Base-by-base conservation (phyloP, 495 filamentous ascomycete genomes). In the Penicillium flavigenum region DNA sequence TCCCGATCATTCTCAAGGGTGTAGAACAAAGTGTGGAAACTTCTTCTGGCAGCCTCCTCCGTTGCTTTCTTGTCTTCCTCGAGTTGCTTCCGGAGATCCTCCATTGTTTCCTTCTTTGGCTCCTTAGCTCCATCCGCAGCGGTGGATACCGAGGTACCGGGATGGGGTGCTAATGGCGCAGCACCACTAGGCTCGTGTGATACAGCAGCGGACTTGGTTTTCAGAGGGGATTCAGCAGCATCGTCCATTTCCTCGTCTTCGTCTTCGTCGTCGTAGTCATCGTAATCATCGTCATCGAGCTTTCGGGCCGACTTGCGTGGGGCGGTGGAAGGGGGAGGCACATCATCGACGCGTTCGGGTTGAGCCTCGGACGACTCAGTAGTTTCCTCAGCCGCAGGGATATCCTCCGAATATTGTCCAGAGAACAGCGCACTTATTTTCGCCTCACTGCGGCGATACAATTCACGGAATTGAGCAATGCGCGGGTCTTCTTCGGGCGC, bases 41-140 rank as follows among this genome's bases (percentile, higher is more conserved):
- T 94, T 56, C 85, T 80, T 76, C 88, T 91, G 22, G 88, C 94
- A 46, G 90, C 88, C 63, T 96, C 91, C 68, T 96, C 92, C 17
- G 90, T 91, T 22, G 89, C 92, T 67, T 88, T 96, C 71, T 93
- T 95, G 67, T 92, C 91, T 67, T 96, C 89, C 71, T 98, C 92
- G 46, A 98, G 76, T 70, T 92, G 88, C 75, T 96, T 96, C 58
- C 92, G 90, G 70, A 92, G 83, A 71, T 96, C 91, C 69, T 96
- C 92, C 2, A 88, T 81, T 19, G 84, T 86, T 84, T 72, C 81
- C 71, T 72, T 87, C 81, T 71, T 82, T 56, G 47, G 51, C 57
- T 78, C 79, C 49, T 79, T 80, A 5, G 56, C 38, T 41, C 60
- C 64, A 31, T 77, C 76, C 10, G 63, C 62, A 32, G 39, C 63